Base-by-base conservation (phyloP, 1,284 basidiomycete species). In the Tausonia pullulans region DNA sequence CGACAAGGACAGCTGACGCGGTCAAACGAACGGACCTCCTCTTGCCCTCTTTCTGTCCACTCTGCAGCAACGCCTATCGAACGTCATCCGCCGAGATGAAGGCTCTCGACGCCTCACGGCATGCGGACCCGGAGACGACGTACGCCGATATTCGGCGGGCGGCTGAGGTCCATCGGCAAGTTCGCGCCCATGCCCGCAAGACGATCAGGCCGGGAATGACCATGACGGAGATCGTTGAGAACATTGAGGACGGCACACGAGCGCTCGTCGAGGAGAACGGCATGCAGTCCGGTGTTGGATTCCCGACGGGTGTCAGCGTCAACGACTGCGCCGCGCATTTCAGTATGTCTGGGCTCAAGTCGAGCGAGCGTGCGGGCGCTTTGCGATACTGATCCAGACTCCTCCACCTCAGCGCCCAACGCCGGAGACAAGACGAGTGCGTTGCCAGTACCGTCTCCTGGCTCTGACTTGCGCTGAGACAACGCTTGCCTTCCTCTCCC, bases 281-380 rank as follows among this genome's bases (percentile, higher is more conserved):
- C 1, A 77, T 96, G 67, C 85, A 92, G 68, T 80, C 83, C 66
- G 89, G 96, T 11, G 82, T 98, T 72, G 92, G 94, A 14, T 92
- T 99, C 79, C 96, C 96, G n/a, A 98, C 95, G 2, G 96, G 96
- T 48, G 79, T 98, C 68, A 94, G 86, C 75, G 76, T 94, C 69
- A 98, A 98, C 77, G 83, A 97, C 74, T 90, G 90, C 68, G 96
- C 96, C 0, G 96, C 96, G 43, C 96, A 99, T 78, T 99, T 92
- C 75, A 88, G 64, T 66, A 7, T 46, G 60, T 65, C n/a, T 8
- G 2, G 11, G 0, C 9, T 3, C 27, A 3, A 43, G 7, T 27
- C 2, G 27, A 27, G 27, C 27, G 27, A 27, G 27, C 27, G 27
- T 4, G 11, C 16, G 6, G 9, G 48, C 13, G 3, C 16, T 39